Conservation (phyloP, 176 grass and related monocot genomes). For the Chloris gayana region DNA sequence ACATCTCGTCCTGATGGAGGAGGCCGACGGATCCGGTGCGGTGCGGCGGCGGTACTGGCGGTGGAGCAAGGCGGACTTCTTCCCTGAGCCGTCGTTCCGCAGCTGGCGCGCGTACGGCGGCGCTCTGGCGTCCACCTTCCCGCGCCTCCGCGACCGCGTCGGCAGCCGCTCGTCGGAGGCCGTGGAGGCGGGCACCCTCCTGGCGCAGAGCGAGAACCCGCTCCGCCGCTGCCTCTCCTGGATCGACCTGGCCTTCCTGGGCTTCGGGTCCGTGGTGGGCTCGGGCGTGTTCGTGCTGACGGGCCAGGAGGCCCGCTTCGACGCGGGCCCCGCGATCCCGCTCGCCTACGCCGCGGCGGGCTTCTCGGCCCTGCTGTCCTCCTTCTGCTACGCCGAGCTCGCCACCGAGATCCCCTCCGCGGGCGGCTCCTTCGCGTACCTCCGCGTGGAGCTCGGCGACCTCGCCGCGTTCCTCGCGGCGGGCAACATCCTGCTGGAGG, state of each 20-base stretch:
- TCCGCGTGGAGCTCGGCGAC: constrained; percentile 60
- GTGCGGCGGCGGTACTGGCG: constrained; percentile 43
- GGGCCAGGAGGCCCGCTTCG: constrained; percentile 62
- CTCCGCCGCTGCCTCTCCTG: constrained; percentile 51
- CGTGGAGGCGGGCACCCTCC: constrained; percentile 48
- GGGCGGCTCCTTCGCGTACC: constrained; percentile 59
- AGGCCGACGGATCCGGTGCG: neutral
- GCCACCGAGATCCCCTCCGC: constrained; percentile 63
- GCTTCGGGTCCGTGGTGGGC: constrained; percentile 61
- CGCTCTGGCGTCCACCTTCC: constrained; percentile 35
- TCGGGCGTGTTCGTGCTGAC: constrained; percentile 68
- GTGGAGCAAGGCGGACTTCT: constrained; percentile 54
- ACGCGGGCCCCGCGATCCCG: constrained; percentile 56
- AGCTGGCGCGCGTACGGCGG: constrained; percentile 45
- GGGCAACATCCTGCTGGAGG: constrained; percentile 61
- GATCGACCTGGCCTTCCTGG: constrained; percentile 55
- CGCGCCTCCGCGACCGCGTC: constrained; percentile 46
- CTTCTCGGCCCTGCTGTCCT: constrained; percentile 49
- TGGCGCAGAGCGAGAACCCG: constrained; percentile 54
- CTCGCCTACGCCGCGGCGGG: constrained; percentile 58
- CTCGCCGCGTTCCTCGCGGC: constrained; percentile 53
- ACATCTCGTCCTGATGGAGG: too few species aligned
- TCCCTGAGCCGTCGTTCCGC: constrained; percentile 55
- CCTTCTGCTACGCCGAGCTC: constrained; percentile 59
- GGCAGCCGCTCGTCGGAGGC: constrained; percentile 43